Evolutionary conservation across 78 protist species (phyloP).

Genomic region (slime mould (Dictyostelium discoideum)): DNA sequence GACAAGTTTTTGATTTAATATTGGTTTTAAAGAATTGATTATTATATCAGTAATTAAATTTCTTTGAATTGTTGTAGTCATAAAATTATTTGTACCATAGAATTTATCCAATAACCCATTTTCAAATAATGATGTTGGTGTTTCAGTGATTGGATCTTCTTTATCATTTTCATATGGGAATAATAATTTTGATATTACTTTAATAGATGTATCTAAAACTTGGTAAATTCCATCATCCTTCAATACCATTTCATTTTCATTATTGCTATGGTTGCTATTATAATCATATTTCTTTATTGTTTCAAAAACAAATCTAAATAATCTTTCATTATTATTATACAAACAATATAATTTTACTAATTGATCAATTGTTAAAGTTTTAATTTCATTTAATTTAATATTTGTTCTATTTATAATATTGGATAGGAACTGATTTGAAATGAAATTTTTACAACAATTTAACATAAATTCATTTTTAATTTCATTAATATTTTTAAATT

Average conservation of each 20-base stretch:
- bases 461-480: too few relatives aligned
- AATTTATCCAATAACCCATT: neutral
- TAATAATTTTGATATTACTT: neutral
- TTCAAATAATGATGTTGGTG: neutral
- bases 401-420: neutral
- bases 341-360: neutral
- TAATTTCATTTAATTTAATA: neutral
- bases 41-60: neutral
- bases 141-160: neutral
- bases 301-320: neutral
- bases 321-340: neutral
- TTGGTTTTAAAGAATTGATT: neutral
- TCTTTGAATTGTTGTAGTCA: neutral
- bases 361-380: neutral
- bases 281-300: too few relatives aligned
- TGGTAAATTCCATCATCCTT: neutral
- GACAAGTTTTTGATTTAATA: neutral
- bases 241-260: neutral
- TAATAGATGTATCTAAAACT: neutral
- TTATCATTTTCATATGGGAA: neutral
- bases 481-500: too few relatives aligned
- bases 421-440: neutral
- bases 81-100: neutral
- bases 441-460: neutral
- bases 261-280: too few relatives aligned